A percentile compares a stretch with the other conserved stretches of the same genome.
These are phyloP conservation scores for Xylaria sp. DNA, from an alignment of 2,329 filamentous ascomycete genomes.

Conservation along the genomic window DNA sequence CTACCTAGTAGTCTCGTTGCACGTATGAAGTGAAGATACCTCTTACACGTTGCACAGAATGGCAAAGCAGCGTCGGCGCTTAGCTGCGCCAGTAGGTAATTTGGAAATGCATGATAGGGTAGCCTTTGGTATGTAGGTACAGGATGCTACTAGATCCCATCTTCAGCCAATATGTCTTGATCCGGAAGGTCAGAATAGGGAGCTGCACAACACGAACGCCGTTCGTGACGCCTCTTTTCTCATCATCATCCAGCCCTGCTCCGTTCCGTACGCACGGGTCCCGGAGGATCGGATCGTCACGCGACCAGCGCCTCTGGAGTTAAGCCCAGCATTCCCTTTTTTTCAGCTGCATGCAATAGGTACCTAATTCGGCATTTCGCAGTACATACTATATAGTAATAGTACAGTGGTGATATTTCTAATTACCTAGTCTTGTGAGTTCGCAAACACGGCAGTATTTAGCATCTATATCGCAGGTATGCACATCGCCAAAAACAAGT, in stretches of 20 bases:
- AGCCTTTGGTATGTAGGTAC: background rate
- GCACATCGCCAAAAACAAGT: background rate
- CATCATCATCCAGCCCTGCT: conserved; percentile 29
- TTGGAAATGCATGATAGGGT: background rate
- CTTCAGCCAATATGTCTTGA: conserved; percentile 17
- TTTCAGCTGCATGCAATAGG: conserved; percentile 22
- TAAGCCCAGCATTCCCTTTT: background rate
- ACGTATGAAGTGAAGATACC: background rate
- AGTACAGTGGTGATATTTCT: too few relatives aligned
- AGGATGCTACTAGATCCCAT: conserved; percentile 23
- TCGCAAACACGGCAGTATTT: background rate
- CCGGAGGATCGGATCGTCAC: conserved; percentile 30
- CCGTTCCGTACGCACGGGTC: conserved; percentile 32
- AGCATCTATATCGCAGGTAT: background rate
- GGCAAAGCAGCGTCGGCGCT: background rate
- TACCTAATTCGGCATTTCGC: background rate
- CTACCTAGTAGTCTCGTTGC: conserved; percentile 9
- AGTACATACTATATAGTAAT: background rate
- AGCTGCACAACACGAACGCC: conserved; percentile 23
- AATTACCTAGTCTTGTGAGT: background rate
- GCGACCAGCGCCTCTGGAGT: conserved; percentile 18
- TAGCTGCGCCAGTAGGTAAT: conserved; percentile 12
- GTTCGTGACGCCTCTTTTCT: conserved; percentile 23
- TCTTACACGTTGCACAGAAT: background rate
- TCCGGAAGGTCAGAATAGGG: conserved; percentile 25